Base-by-base conservation (phyloP, 257 asterid genomes). In the Haberlea rhodopensis region DNA sequence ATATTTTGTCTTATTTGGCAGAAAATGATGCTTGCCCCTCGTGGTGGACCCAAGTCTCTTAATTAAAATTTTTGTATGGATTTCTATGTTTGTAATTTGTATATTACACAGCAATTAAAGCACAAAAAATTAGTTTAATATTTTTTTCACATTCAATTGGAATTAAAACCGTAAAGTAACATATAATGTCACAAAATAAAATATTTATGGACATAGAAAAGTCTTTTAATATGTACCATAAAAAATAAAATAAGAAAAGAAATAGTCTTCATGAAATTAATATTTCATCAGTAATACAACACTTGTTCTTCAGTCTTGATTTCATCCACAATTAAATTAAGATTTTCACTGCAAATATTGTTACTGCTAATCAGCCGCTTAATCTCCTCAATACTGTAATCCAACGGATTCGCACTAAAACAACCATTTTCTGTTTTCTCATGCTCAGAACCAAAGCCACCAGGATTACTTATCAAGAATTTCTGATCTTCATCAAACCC, bases 301-400 rank as follows among this genome's bases (percentile, higher is more conserved):
- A 63, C 37, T 53, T 72, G 70, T n/a, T 79, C 85, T 68, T 81
- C 90, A 11, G 78, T 59, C 80, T 84, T 82, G 83, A 77, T 69
- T 53, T 78, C 91, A 48, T 82, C 88, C 74, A 64, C 51, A 22
- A 76, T 71, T 78, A 76, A 78, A 62, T 67, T 79, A 69, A 75
- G 51, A 70, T 53, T 71, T 10, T 57, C 72, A 56, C 55, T 54
- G 45, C 63, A 54, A 10, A 63, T 29, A 37, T 19, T 68, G 66
- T 77, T 87, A 54, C 81, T 82, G 68, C 85, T 83, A 55, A 89
- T 83, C 19, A 89, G 76, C 67, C 83, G 82, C 74, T 85, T 85
- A 65, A 87, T 87, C 81, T 85, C 97, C 74, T 87, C 91, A 65
- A 85, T 73, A 19, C 84, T 75, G 78, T 73, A 74, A 37, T 90